Conservation (phyloP, 2,329 filamentous ascomycete species). For the Gnomoniopsis smithogilvyi region DNA sequence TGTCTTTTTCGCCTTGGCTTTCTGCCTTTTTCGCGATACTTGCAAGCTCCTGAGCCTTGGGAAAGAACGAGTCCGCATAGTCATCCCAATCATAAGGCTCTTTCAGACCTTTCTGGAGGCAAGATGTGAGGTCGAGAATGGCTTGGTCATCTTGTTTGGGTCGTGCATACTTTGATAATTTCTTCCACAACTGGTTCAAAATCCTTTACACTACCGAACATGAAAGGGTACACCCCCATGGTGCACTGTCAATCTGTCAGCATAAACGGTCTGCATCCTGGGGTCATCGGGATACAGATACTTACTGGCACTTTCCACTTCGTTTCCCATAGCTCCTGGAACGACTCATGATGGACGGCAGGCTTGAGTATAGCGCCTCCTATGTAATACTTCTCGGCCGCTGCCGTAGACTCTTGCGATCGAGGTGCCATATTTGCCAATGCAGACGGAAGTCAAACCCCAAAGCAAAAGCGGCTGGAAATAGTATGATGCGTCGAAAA, state of each 20-base stretch:
- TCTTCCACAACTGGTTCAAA: constrained; percentile 66
- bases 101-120: constrained; percentile 1
- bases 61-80: constrained; percentile 63
- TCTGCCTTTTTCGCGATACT: constrained; percentile 48
- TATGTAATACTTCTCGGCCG: background rate
- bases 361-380: constrained; percentile 1
- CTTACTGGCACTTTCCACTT: constrained; percentile 70
- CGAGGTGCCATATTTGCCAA: background rate
- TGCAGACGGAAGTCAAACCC: background rate
- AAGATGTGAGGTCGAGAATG: background rate
- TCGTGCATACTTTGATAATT: constrained; percentile 41
- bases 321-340: constrained; percentile 67
- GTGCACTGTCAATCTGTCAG: background rate
- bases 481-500: background rate
- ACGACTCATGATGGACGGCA: constrained; percentile 8
- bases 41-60: constrained; percentile 56
- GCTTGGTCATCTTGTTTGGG: background rate
- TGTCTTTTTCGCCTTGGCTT: constrained; percentile 42
- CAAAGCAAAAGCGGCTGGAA: background rate
- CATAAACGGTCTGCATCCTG: background rate
- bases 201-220: constrained; percentile 66
- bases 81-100: constrained; percentile 29
- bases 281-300: background rate
- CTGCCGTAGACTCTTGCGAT: background rate
- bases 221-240: constrained; percentile 55